Evolutionary conservation across 2,329 filamentous ascomycete genomes (phyloP), one percentile per base, ranked within the genome.

Genomic region (Aspergillus flavus): DNA sequence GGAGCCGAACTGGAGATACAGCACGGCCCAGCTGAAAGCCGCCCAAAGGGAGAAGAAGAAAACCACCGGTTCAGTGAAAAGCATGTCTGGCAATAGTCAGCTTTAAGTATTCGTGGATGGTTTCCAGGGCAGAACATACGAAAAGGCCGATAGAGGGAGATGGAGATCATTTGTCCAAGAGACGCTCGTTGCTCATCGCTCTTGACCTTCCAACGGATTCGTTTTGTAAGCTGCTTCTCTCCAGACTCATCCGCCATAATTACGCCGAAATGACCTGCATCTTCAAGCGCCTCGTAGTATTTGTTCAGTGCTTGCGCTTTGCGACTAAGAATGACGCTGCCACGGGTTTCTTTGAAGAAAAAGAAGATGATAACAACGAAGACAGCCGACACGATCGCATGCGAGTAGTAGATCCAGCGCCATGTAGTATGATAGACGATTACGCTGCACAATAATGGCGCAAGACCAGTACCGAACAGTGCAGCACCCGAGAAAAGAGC

Each of bases 321-420:
- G 16, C 87, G 84, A 7, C 89, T 90, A 9, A 97, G 80, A 7
- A 97, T 78, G 0, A 97, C 93, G 0, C 88, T 90, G 0, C 91
- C 93, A 9, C 94, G 83, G 3, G 92, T 97, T 76, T 97, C 94
- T 52, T 88, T 87, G 78, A 97, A 94, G 61, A 92, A 86, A 6
- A 91, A 59, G 12, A 86, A 83, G 26, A 96, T 85, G 1, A 88
- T 78, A 0, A 86, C 68, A 59, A 93, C 85, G 53, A 95, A 76
- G 1, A 88, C 75, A 0, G 83, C 87, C 60, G 89, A 87, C 26
- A 86, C 79, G 53, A 97, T 93, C 9, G 88, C 87, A 69, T 97
- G 94, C 32, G 94, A 83, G 84, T 93, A 96, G 75, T 96, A 96
- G 0, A 94, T 87, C 93, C 93, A 97, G 65, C 92, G 87, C 92